Evolutionary conservation across 108 stramenopile species (phyloP).

Genomic region (Nitzschia inconspicua): DNA sequence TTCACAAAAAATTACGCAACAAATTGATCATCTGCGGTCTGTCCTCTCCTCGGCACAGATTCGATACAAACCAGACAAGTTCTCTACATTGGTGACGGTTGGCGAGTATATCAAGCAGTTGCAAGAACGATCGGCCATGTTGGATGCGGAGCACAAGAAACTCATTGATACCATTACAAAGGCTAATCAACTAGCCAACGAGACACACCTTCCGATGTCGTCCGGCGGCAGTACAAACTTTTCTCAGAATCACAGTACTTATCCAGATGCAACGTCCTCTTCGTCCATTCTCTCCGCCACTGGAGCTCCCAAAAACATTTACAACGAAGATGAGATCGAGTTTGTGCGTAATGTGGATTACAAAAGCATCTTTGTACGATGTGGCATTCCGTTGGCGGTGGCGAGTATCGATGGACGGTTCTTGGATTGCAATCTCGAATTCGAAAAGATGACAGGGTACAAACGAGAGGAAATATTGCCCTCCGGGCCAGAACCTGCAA

Average conservation of each 20-base stretch:
- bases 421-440: conserved; percentile 75
- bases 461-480: conserved; percentile 29
- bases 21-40: conserved; percentile 59
- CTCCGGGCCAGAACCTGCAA: neutral
- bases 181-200: conserved; percentile 49
- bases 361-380: conserved; percentile 52
- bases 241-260: neutral
- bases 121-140: conserved; percentile 41
- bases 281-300: neutral
- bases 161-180: conserved; percentile 60
- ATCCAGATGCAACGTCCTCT: conserved; percentile 8
- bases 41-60: conserved; percentile 55
- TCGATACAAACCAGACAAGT: conserved; percentile 72
- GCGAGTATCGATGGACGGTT: conserved; percentile 79
- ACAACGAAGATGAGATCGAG: conserved; percentile 35
- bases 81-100: conserved; percentile 69
- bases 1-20: conserved; percentile 66
- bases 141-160: conserved; percentile 72
- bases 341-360: conserved; percentile 76
- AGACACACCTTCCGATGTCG: conserved; percentile 27
- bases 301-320: neutral
- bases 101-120: conserved; percentile 68
- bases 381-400: conserved; percentile 60
- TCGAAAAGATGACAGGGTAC: conserved; percentile 50
- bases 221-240: neutral